Conservation (phyloP, 1,284 basidiomycete genomes). For the Cutaneotrichosporon daszewskae region DNA sequence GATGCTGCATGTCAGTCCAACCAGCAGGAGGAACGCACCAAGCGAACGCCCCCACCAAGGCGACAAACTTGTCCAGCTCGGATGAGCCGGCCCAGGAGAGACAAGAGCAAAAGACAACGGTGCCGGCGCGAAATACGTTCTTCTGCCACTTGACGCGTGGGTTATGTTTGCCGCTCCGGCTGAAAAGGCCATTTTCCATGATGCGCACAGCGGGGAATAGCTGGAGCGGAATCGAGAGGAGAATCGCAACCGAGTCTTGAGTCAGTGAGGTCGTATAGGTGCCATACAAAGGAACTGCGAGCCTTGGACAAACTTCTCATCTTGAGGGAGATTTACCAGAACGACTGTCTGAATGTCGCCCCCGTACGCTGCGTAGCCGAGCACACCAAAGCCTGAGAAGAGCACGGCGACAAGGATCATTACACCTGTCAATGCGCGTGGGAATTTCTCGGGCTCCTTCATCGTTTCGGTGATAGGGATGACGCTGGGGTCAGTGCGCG, state of each 20-base stretch:
- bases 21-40: constrained; percentile 59
- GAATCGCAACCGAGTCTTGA: constrained; percentile 71
- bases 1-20: constrained; percentile 46
- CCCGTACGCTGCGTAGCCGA: constrained; percentile 86
- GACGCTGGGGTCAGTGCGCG: constrained; percentile 48
- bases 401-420: constrained; percentile 68
- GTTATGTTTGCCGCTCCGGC: constrained; percentile 64
- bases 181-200: constrained; percentile 94
- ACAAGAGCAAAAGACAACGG: constrained; percentile 68
- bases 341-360: constrained; percentile 86
- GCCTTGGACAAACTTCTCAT: constrained; percentile 80
- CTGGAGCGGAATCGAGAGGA: constrained; percentile 89
- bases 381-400: constrained; percentile 82
- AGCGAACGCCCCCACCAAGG: constrained; percentile 87
- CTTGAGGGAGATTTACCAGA: constrained; percentile 84
- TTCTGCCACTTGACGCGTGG: constrained; percentile 67
- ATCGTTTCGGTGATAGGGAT: constrained; percentile 97
- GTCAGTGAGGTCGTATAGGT: background rate
- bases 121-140: constrained; percentile 76
- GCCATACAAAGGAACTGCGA: constrained; percentile 67
- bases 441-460: constrained; percentile 88
- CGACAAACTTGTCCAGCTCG: constrained; percentile 95
- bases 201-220: constrained; percentile 97
- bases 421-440: constrained; percentile 76
- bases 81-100: constrained; percentile 79